Evolutionary conservation across 2,329 filamentous ascomycete species (phyloP), one percentile per base, ranked within the genome.

Genomic region (Fusarium sp.): DNA sequence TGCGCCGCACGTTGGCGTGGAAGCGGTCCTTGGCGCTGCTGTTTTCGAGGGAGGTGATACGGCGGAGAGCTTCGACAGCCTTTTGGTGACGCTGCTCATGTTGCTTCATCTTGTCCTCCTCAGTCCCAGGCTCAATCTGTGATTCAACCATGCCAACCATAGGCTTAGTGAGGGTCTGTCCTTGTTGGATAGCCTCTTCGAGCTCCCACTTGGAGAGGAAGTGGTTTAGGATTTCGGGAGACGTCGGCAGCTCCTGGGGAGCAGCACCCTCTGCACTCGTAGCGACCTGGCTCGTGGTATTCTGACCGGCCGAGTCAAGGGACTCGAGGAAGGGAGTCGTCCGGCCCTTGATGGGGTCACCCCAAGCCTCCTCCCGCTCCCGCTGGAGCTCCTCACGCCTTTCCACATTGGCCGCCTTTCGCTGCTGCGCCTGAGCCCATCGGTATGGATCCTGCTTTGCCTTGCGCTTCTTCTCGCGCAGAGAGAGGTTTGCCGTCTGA

Each of bases 251-350:
- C 27, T 79, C 77, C 57, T 81, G 84, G 3, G 84, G 77, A 47
- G 86, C 80, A 52, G 81, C 81, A 10, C 85, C 84, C 31, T 85
- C 88, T n/a, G 78, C 81, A 61, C 87, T 86, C 33, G 80, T 74
- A 2, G 76, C 71, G 29, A 84, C 81, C 40, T 78, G 77, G 31
- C 84, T 85, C 5, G 80, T 54, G 6, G 82, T 54, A 3, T 80
- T 81, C 75, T 90, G 88, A 63, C 88, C 88, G 25, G 88, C 91
- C 11, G 88, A 90, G 80, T 94, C 92, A 77, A 98, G 91, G 4
- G 94, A 95, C 84, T 94, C 89, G 78, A 98, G 85, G 80, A 98
- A 98, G 33, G 95, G 90, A 18, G 97, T 98, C 40, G 89, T 84
- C 69, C 92, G 88, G 80, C 96, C 97, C 77, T 92, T 89, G 73